Base-by-base conservation (phyloP, 148 eudicot genomes). In the Linanthus parryae region DNA sequence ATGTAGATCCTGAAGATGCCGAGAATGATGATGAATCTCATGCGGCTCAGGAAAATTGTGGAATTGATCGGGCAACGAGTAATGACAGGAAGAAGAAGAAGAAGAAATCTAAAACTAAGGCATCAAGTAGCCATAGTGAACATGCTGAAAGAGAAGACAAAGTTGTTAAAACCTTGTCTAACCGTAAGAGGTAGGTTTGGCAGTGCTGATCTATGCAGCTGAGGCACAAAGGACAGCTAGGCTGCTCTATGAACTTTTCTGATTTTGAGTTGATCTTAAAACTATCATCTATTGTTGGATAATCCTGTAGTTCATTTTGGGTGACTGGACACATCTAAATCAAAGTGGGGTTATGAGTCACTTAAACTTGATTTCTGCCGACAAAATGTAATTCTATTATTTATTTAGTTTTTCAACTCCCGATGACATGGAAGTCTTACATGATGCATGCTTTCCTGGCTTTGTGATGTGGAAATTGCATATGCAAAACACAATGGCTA, bases 11-110 rank as follows among this genome's bases (percentile, higher is more conserved):
- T n/a, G n/a, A n/a, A n/a, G n/a, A n/a, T n/a, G n/a, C n/a, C n/a
- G n/a, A n/a, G n/a, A n/a, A n/a, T n/a, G n/a, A n/a, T n/a, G n/a
- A n/a, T n/a, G n/a, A n/a, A n/a, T n/a, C n/a, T n/a, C n/a, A n/a
- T n/a, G n/a, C n/a, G n/a, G n/a, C n/a, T n/a, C n/a, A n/a, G n/a
- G n/a, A n/a, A n/a, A n/a, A n/a, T n/a, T n/a, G n/a, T n/a, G n/a
- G n/a, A n/a, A n/a, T n/a, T n/a, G n/a, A n/a, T n/a, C n/a, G n/a
- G n/a, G n/a, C n/a, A n/a, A n/a, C n/a, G n/a, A n/a, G n/a, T n/a
- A n/a, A 44, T 61, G 22, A 57, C 66, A 87, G 95, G 68, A 70
- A 56, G 58, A 91, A 83, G 74, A 81, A 71, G 61, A 77, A 48
- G 37, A n/a, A 11, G 37, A 64, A 54, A 46, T 40, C 56, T 43